A percentile compares a stretch with the other conserved stretches of the same genome.
These are phyloP conservation scores for Apiospora marii DNA, from an alignment of 2,329 filamentous ascomycete species.

Conservation along the genomic window DNA sequence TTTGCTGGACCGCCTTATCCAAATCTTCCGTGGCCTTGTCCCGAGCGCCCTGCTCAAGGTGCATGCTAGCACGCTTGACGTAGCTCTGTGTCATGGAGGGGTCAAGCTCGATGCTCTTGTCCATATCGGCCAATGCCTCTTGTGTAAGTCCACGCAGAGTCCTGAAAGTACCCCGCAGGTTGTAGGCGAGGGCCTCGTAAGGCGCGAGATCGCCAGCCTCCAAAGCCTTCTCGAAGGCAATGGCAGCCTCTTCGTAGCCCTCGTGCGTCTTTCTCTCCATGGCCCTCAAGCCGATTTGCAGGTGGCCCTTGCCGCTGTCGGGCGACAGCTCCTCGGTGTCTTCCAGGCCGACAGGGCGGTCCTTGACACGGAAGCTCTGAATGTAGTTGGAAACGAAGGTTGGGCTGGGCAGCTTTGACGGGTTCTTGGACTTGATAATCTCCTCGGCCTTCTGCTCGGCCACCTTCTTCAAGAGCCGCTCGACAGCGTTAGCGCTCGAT, in stretches of 20 bases:
- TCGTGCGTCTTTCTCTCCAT: conserved; percentile 88
- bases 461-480: conserved; percentile 94
- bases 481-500: conserved; percentile 85
- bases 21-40: conserved; percentile 91
- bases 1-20: conserved; percentile 82
- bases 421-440: conserved; percentile 83
- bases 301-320: conserved; percentile 81
- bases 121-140: conserved; percentile 82
- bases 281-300: conserved; percentile 82
- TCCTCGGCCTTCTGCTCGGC: conserved; percentile 92
- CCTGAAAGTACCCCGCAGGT: conserved; percentile 95
- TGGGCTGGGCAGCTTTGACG: conserved; percentile 88
- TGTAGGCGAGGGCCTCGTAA: conserved; percentile 90
- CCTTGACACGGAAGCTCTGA: conserved; percentile 91
- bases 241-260: conserved; percentile 87
- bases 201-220: conserved; percentile 82
- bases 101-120: conserved; percentile 91
- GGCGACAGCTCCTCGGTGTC: conserved; percentile 80
- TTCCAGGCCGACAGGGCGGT: conserved; percentile 81
- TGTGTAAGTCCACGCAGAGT: conserved; percentile 90
- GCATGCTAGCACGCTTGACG: conserved; percentile 98
- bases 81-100: conserved; percentile 92
- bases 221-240: conserved; percentile 86
- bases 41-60: conserved; percentile 87
- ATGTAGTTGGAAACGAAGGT: conserved; percentile 99